phyloP scores from a whole-genome alignment of 441 rosid genomes.

The Pelargonium citronellum region DNA sequence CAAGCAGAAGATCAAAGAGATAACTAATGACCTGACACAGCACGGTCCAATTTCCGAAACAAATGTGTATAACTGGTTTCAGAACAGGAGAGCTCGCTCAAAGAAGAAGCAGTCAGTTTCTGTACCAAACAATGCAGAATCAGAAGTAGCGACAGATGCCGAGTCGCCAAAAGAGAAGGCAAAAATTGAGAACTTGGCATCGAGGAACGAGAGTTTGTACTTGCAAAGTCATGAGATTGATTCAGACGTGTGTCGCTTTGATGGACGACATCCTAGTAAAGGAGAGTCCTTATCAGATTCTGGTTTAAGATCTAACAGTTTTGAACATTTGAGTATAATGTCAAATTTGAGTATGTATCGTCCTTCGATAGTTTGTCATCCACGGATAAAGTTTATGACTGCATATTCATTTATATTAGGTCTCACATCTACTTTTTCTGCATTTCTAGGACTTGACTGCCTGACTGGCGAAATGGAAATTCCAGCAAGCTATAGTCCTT shows the following conservation, averaged over 20 bases:
- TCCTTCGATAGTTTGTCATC: neutral
- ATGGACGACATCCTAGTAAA: conserved; percentile 33
- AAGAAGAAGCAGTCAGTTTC: conserved; percentile 70
- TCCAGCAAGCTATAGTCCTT: conserved; percentile 6
- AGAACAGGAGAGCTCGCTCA: conserved; percentile 91
- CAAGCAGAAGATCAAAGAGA: conserved; percentile 95
- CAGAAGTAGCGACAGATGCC: conserved; percentile 83
- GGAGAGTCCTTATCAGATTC: conserved; percentile 18
- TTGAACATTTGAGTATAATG: neutral
- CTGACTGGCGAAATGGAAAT: neutral
- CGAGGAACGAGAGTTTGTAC: conserved; percentile 60
- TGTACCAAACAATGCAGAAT: conserved; percentile 56
- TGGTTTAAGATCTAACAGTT: neutral
- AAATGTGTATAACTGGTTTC: conserved; percentile 97
- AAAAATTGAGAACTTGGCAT: conserved; percentile 46
- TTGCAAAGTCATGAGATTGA: conserved; percentile 65
- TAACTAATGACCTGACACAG: conserved; percentile 75
- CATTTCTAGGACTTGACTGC: neutral
- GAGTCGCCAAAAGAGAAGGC: conserved; percentile 60
- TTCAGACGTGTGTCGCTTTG: conserved; percentile 9
- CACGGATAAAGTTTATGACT: neutral
- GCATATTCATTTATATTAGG: neutral
- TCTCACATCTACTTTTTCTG: neutral
- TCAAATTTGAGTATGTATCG: conserved; percentile 6
- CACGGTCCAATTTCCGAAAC: conserved; percentile 91